A percentile compares a stretch with the other conserved stretches of the same genome.
phyloP scores from a whole-genome alignment of 2,329 filamentous ascomycete genomes.

The Chrysoporthe deuterocubensis region DNA sequence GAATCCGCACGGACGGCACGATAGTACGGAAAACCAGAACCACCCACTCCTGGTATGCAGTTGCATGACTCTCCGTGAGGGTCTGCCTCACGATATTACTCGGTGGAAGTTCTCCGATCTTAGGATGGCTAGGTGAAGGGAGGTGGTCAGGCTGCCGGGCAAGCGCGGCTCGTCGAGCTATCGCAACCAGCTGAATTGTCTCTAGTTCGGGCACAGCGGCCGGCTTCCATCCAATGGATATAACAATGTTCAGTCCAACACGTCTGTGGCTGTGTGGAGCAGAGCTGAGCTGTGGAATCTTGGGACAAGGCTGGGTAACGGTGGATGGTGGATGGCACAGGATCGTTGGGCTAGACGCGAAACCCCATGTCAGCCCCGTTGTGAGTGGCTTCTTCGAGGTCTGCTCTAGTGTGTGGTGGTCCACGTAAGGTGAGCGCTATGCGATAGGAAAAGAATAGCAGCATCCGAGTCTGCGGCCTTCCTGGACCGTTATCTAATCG shows the following conservation, averaged over 20 bases:
- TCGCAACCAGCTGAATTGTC: not conserved
- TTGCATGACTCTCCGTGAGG: not conserved
- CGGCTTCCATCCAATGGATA: not conserved
- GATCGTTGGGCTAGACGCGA: not conserved
- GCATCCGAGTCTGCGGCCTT: not conserved
- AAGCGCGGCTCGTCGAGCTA: not conserved
- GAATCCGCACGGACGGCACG: not conserved
- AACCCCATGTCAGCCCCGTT: not conserved
- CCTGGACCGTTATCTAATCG: not conserved
- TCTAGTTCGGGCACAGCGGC: not conserved
- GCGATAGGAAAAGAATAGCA: not conserved
- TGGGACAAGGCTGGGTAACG: not conserved
- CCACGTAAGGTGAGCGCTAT: slow-evolving; percentile 4
- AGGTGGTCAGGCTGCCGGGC: not conserved
- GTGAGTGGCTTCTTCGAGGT: too few relatives aligned
- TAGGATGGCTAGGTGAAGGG: not conserved
- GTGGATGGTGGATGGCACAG: not conserved
- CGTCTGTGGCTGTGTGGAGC: slow-evolving; percentile 6
- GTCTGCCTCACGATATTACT: not conserved
- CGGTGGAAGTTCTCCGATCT: not conserved
- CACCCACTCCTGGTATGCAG: not conserved
- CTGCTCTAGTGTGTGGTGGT: not conserved
- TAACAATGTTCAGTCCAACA: not conserved
- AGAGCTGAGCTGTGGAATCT: not conserved
- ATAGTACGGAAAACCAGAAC: not conserved